Percentiles rank a stretch among this genome's conserved stretches.
These are phyloP conservation scores for Tetrapisispora phaffii DNA, from an alignment of 805 yeast species.

Conservation along the genomic window DNA sequence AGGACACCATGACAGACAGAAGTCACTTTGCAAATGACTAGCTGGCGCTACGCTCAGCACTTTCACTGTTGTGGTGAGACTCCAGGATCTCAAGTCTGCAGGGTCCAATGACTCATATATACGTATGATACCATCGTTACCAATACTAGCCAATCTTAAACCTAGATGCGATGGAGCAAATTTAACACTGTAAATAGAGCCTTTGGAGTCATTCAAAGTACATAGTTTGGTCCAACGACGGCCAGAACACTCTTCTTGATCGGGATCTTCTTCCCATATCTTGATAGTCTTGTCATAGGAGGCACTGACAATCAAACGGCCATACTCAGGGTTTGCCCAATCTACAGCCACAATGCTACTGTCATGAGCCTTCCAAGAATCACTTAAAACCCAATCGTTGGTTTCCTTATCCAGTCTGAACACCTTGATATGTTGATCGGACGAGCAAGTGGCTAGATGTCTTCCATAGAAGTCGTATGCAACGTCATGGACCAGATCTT, in stretches of 20 bases:
- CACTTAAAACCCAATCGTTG: constrained; percentile 73
- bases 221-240: constrained; percentile 71
- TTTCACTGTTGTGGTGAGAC: constrained; percentile 58
- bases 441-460: constrained; percentile 87
- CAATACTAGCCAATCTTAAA: constrained; percentile 72
- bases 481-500: constrained; percentile 83
- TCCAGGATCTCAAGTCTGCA: constrained; percentile 77
- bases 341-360: constrained; percentile 69
- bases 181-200: constrained; percentile 81
- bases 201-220: constrained; percentile 75
- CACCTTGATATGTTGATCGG: constrained; percentile 87
- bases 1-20: constrained; percentile 84
- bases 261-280: constrained; percentile 84
- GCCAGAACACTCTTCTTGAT: constrained; percentile 67
- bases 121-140: constrained; percentile 78
- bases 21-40: constrained; percentile 72
- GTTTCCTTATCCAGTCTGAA: constrained; percentile 63
- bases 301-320: constrained; percentile 76
- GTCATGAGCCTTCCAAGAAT: constrained; percentile 94
- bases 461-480: constrained; percentile 89
- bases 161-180: constrained; percentile 85
- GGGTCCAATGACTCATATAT: constrained; percentile 87
- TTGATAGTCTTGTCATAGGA: constrained; percentile 85
- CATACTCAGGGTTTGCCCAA: constrained; percentile 94
- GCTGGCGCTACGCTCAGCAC: constrained; percentile 65